These are phyloP conservation scores for Solanum sitiens DNA, from an alignment of 257 asterid genomes.

Conservation along the genomic window DNA sequence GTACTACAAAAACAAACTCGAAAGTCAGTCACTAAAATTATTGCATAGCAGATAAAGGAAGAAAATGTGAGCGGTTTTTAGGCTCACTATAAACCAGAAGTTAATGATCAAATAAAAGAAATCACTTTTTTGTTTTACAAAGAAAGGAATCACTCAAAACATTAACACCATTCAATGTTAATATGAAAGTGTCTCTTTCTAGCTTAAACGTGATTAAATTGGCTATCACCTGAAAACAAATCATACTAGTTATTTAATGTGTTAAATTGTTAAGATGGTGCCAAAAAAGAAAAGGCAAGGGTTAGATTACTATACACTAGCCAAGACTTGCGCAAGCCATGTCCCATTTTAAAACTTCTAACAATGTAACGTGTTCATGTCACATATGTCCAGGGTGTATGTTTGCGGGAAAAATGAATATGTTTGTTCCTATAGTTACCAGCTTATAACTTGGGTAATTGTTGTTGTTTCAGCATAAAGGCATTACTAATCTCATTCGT, in stretches of 20 bases:
- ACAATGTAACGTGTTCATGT: not conserved
- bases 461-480: not conserved
- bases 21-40: not conserved
- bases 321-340: not conserved
- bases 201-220: not conserved
- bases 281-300: not conserved
- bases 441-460: not conserved
- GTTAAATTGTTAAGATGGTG: not conserved
- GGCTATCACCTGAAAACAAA: not conserved
- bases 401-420: not conserved
- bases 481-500: not conserved
- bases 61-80: not conserved
- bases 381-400: not conserved
- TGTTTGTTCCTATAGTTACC: not conserved
- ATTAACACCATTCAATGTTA: not conserved
- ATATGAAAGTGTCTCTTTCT: not conserved
- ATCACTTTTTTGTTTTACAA: not conserved
- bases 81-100: not conserved
- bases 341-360: not conserved
- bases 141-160: not conserved
- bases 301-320: not conserved
- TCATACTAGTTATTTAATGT: not conserved
- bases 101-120: not conserved
- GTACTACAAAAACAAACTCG: slow-evolving; percentile 45
- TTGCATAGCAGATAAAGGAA: not conserved